Conservation (phyloP, 2,329 filamentous ascomycete genomes). For the Raffaelea ambrosiae region DNA sequence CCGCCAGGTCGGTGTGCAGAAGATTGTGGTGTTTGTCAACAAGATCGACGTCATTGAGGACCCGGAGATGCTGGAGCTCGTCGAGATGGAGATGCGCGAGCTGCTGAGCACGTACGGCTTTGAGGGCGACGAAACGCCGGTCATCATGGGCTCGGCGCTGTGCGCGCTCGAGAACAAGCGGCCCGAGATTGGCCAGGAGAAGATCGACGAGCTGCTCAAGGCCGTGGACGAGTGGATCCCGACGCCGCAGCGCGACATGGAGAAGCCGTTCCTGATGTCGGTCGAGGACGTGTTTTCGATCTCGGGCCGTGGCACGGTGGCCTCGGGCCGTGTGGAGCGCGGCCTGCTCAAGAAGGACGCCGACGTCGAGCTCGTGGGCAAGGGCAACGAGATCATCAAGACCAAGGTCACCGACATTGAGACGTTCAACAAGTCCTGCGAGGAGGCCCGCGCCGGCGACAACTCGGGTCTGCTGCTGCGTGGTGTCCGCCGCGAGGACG, state of each 20-base stretch:
- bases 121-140: conserved; percentile 95
- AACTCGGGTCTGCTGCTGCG: conserved; percentile 96
- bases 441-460: conserved; percentile 91
- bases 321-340: conserved; percentile 94
- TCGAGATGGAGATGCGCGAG: conserved; percentile 99
- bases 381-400: conserved; percentile 74
- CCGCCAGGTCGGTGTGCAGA: conserved; percentile 96
- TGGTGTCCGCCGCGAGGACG: conserved; percentile 91
- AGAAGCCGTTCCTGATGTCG: conserved; percentile 99
- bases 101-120: conserved; percentile 88
- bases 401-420: conserved; percentile 99
- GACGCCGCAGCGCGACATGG: conserved; percentile 83
- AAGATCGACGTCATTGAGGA: conserved; percentile 97
- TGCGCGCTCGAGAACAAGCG: conserved; percentile 83
- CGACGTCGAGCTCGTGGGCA: conserved; percentile 92
- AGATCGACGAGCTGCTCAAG: conserved; percentile 85
- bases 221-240: conserved; percentile 96
- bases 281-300: conserved; percentile 91
- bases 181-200: conserved; percentile 75
- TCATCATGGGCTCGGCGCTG: conserved; percentile 93
- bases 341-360: conserved; percentile 87
- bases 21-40: conserved; percentile 99
- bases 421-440: conserved; percentile 99
- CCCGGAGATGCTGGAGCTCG: conserved; percentile 98
- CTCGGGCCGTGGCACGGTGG: conserved; percentile 89